These are phyloP conservation scores for Punica granatum DNA, from an alignment of 345 rosid species.

Conservation along the genomic window DNA sequence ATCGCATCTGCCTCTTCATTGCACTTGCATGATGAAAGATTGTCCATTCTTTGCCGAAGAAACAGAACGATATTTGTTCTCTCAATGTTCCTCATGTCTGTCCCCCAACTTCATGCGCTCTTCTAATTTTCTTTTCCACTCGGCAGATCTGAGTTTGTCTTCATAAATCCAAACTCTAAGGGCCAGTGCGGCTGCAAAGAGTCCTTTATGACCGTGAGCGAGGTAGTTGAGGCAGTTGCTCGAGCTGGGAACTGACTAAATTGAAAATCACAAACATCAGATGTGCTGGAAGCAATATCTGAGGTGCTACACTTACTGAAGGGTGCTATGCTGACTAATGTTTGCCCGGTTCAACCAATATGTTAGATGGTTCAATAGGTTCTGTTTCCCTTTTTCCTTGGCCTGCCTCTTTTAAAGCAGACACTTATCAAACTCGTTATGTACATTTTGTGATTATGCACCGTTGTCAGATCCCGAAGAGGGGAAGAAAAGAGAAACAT, in stretches of 20 bases:
- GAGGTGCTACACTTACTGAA: not conserved
- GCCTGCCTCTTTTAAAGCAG: not conserved
- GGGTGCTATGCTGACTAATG: not conserved
- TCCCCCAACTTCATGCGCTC: not conserved
- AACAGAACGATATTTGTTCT: not conserved
- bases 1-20: not conserved
- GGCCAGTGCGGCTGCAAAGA: constrained; percentile 95
- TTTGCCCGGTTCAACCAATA: not conserved
- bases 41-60: not conserved
- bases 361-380: not conserved
- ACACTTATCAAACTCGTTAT: not conserved
- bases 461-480: no score
- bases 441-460: not conserved
- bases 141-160: constrained; percentile 71
- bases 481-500: not conserved
- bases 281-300: not conserved
- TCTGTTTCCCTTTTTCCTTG: not conserved
- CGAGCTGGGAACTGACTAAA: not conserved
- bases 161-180: constrained; percentile 80
- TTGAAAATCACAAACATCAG: not conserved
- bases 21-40: not conserved
- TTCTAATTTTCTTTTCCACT: not conserved
- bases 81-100: not conserved
- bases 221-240: not conserved
- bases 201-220: constrained; percentile 69